Evolutionary conservation across 2,329 filamentous ascomycete genomes (phyloP).

Genomic region (Pseudogymnoascus sp.): DNA sequence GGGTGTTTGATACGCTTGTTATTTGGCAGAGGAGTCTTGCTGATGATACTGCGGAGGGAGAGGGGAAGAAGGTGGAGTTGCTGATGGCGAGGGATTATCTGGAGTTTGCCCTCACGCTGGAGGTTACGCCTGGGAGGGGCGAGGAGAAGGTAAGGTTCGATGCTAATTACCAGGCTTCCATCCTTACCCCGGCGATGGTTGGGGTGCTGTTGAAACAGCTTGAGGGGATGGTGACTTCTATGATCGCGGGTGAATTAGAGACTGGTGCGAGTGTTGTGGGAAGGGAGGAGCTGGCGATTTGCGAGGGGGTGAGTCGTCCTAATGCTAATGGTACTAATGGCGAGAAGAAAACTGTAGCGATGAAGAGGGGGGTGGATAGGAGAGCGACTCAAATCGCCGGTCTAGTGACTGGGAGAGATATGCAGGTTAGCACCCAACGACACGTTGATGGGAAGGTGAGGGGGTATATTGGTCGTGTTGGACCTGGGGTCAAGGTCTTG

Average conservation of each 20-base stretch:
- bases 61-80: slow-evolving; percentile 39
- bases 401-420: background rate
- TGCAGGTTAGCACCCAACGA: background rate
- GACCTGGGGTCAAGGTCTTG: background rate
- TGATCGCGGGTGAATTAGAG: too few relatives aligned
- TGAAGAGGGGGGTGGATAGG: slow-evolving; percentile 6
- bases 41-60: slow-evolving; percentile 12
- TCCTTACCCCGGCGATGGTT: slow-evolving; percentile 49
- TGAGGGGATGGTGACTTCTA: slow-evolving; percentile 28
- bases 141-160: slow-evolving; percentile 39
- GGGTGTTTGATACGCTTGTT: slow-evolving; percentile 71
- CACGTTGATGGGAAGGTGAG: background rate
- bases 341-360: background rate
- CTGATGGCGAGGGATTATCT: slow-evolving; percentile 59
- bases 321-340: slow-evolving; percentile 34
- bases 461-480: background rate
- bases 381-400: background rate
- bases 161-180: slow-evolving; percentile 45
- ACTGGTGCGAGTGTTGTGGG: background rate
- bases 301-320: slow-evolving; percentile 17
- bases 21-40: slow-evolving; percentile 73
- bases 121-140: slow-evolving; percentile 51
- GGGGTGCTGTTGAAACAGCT: slow-evolving; percentile 54
- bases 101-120: slow-evolving; percentile 69
- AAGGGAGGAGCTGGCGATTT: slow-evolving; percentile 21